Evolutionary conservation across 2,329 filamentous ascomycete genomes (phyloP).

Genomic region (Myriosclerotinia duriaeana): DNA sequence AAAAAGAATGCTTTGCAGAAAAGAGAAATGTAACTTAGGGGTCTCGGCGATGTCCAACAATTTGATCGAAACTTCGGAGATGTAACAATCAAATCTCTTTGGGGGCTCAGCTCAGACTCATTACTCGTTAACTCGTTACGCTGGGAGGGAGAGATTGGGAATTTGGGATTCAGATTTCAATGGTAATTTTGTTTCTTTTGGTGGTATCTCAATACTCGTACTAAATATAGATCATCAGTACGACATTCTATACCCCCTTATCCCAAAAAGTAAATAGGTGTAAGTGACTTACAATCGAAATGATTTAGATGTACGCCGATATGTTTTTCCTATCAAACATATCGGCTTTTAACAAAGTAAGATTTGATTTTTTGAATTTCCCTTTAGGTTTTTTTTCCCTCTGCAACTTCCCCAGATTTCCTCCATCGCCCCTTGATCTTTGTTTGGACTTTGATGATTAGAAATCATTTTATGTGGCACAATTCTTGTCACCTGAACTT

Average conservation of each 20-base stretch:
- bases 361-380: not conserved
- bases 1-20: not conserved
- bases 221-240: constrained; percentile 13
- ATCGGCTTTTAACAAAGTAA: constrained; percentile 20
- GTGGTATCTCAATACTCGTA: constrained; percentile 8
- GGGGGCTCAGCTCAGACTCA: constrained; percentile 2
- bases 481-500: constrained; percentile 24
- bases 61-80: constrained; percentile 14
- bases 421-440: not conserved
- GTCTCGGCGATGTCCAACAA: constrained; percentile 17
- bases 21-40: not conserved
- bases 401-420: constrained; percentile 5
- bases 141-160: too few species aligned
- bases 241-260: not conserved
- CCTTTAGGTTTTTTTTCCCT: not conserved
- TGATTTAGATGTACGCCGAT: constrained; percentile 25
- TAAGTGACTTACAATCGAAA: constrained; percentile 16
- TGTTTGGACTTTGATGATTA: constrained; percentile 5
- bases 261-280: constrained; percentile 2
- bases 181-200: not conserved
- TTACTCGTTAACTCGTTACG: not conserved
- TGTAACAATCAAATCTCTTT: constrained; percentile 13
- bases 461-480: constrained; percentile 17
- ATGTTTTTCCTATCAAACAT: constrained; percentile 19
- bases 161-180: not conserved